Evolutionary conservation across 148 eudicot genomes (phyloP).

Genomic region (Simmondsia chinensis): DNA sequence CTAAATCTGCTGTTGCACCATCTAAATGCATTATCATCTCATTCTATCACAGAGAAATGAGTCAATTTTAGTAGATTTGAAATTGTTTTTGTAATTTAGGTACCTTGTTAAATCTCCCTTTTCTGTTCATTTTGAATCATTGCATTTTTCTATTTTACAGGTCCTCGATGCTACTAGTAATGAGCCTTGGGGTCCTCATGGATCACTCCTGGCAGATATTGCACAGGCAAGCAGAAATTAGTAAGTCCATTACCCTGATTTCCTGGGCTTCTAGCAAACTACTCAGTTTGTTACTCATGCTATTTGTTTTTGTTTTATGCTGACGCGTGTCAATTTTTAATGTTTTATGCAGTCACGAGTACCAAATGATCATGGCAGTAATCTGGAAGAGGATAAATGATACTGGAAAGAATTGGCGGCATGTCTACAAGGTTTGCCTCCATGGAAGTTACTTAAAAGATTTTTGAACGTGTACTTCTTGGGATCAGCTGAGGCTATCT

Average conservation of each 20-base stretch:
- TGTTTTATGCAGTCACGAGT: slow-evolving; percentile 60
- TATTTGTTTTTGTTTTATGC: not conserved
- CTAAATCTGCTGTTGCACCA: too few species aligned
- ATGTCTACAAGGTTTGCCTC: slow-evolving; percentile 35
- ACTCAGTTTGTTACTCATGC: not conserved
- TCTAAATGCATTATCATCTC: too few species aligned
- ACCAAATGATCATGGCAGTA: slow-evolving; percentile 86
- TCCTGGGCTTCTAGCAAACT: too few species aligned
- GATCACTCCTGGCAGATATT: slow-evolving; percentile 78
- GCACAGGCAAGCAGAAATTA: slow-evolving; percentile 86
- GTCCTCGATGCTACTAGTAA: slow-evolving; percentile 99
- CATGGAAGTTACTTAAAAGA: too few species aligned
- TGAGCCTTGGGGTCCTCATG: slow-evolving; percentile 99
- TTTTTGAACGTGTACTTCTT: too few species aligned
- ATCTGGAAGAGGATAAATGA: slow-evolving; percentile 91
- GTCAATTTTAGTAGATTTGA: too few species aligned
- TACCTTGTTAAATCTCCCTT: too few species aligned
- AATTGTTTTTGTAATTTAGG: too few species aligned
- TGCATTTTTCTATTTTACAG: slow-evolving; percentile 19
- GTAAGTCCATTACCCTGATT: slow-evolving; percentile 30
- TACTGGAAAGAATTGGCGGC: slow-evolving; percentile 97
- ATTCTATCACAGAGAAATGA: too few species aligned
- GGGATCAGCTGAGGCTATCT: too few species aligned
- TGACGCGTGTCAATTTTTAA: slow-evolving; percentile 2
- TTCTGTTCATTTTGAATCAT: too few species aligned